Base-by-base conservation (phyloP, 768 basidiomycete species). In the Agaricus subrufescens region DNA sequence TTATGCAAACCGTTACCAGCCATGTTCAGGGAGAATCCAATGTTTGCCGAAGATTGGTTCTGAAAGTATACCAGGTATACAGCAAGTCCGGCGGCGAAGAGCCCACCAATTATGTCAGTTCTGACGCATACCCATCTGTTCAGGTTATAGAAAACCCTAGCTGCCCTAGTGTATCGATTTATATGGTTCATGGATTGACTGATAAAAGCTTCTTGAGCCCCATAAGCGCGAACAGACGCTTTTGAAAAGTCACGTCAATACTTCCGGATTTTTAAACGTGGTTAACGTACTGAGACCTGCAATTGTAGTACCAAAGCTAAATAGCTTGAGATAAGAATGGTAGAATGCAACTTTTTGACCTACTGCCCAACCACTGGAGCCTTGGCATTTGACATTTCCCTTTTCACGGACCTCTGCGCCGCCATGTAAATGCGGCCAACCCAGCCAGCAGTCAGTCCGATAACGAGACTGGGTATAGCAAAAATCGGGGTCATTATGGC, bases 211-310 rank as follows among this genome's bases (percentile, higher is more conserved):
- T 75, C 66, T 69, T 87, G 78, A 5, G 82, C 83, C 2, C 81
- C 81, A 63, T 84, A 90, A 0, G 87, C 87, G 25, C 86, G 76
- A 54, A 90, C 83, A 7, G 85, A 79, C 19, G 69, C 79, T 80
- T 26, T 4, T 39, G 23, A n/a, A 45, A 26, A 4, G 19, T 15
- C 10, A 45, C n/a, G 5, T 30, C 38, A 47, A 42, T 9, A 10
- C n/a, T 12, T 10, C n/a, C 29, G 38, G 19, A 29, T 12, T 7
- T 45, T 9, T 5, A 47, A 15, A 14, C 23, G n/a, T 45, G 37
- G 54, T 6, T 26, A n/a, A 59, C 73, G 47, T 68, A 78, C 77
- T 69, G 34, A 86, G 61, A 6, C 86, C 87, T 57, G 76, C 68
- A 38, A 89, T 79, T 1, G 86, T 63, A 23, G 68, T 67, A 27